phyloP scores from a whole-genome alignment of 345 rosid species.

The Citrus reticulata region DNA sequence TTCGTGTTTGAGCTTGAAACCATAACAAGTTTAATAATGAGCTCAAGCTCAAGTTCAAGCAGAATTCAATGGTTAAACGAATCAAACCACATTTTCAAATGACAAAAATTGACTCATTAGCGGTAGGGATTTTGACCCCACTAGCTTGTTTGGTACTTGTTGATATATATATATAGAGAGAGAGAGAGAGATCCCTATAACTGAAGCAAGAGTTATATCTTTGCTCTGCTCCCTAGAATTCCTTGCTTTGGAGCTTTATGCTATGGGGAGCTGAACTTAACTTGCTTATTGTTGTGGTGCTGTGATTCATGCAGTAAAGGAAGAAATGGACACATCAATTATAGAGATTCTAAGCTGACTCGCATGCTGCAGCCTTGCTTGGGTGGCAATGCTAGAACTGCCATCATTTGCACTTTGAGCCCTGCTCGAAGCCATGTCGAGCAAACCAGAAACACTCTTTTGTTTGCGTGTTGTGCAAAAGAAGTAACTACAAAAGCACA shows the following conservation, averaged over 20 bases:
- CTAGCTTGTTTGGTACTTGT: background rate
- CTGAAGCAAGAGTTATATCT: background rate
- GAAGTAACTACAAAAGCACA: conserved; percentile 97
- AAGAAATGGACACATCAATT: conserved; percentile 89
- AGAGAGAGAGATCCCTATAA: background rate
- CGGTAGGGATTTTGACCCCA: background rate
- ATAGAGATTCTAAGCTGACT: conserved; percentile 94
- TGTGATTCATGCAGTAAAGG: conserved; percentile 66
- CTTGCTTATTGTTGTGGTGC: conserved; percentile 14
- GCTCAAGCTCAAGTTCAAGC: background rate
- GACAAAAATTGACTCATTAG: background rate
- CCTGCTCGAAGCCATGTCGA: conserved; percentile 97
- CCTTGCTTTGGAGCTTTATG: background rate
- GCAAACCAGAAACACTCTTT: conserved; percentile 94
- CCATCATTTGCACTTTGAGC: conserved; percentile 92
- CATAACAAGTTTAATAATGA: too few species aligned
- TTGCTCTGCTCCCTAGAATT: background rate
- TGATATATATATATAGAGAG: background rate
- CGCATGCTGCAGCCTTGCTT: conserved; percentile 90
- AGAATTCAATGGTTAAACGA: background rate
- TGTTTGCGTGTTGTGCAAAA: conserved; percentile 97
- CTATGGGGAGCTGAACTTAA: background rate
- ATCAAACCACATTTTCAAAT: background rate
- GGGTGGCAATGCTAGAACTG: conserved; percentile 98
- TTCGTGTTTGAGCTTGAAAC: background rate